Base-by-base conservation (phyloP, 2,329 filamentous ascomycete species). In the Arthrocladium fulminans region DNA sequence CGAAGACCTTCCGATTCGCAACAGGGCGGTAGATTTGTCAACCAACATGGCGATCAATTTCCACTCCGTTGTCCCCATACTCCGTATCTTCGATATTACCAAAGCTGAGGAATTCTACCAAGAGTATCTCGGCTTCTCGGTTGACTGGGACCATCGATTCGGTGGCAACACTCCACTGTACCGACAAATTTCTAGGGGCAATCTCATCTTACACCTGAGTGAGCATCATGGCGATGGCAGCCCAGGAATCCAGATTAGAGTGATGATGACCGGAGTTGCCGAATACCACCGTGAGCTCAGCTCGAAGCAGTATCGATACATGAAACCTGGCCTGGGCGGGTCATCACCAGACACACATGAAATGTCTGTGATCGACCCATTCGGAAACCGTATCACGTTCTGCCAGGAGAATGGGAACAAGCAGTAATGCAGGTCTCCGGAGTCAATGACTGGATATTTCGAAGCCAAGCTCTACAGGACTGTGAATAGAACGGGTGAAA, bases 101-200 rank as follows among this genome's bases (percentile, higher is more conserved):
- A 45, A 45, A 27, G 42, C 42, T 8, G 42, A 45, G 13, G 42
- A 45, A 20, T 45, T 45, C 42, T 45, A 45, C 29, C 24, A 17
- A 9, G 42, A 27, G 8, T 45, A 4, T 12, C 29, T 45, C 17
- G 42, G 42, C 29, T 45, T 45, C 42, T 13, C 8, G 24, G 24
- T 45, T 27, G 42, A 45, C 42, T 45, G 42, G 42, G 27, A 45
- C 10, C 42, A 45, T 20, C 24, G 27, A 20, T 45, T 39, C 42
- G 42, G 24, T 19, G n/a, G 2, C 10, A 45, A 45, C 17, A 10
- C 23, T 2, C 42, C 42, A 32, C 13, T 45, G 13, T 45, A 45
- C 29, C 24, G 6, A 3, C 42, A 45, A 17, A 19, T 45, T 19
- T 45, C 42, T 7, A 30, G 42, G 42, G 24, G 42, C 8, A 20